These are phyloP conservation scores for Penicillium hesseltinei DNA, from an alignment of 2,329 filamentous ascomycete species.

Conservation along the genomic window DNA sequence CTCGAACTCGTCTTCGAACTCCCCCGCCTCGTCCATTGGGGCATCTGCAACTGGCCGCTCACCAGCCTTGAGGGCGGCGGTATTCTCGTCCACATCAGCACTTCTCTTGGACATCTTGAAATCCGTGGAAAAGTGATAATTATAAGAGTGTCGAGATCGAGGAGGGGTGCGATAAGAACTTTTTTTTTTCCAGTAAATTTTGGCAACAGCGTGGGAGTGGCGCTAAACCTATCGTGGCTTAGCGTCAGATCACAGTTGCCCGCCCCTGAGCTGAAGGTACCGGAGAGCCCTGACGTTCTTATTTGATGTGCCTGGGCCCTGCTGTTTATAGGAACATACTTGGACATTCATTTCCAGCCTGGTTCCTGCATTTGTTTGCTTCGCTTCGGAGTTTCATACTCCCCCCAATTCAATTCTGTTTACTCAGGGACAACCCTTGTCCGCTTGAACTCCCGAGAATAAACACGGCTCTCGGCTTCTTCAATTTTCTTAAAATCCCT, in stretches of 20 bases:
- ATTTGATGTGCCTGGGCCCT: constrained; percentile 5
- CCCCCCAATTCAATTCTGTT: constrained; percentile 1
- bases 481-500: constrained; percentile 4
- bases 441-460: constrained; percentile 9
- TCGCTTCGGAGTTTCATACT: not conserved
- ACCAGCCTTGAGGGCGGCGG: constrained; percentile 60
- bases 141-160: constrained; percentile 14
- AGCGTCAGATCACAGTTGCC: constrained; percentile 30
- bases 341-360: constrained; percentile 8
- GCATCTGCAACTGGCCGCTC: constrained; percentile 54
- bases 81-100: constrained; percentile 54
- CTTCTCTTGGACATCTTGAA: constrained; percentile 59
- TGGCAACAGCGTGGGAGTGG: constrained; percentile 17
- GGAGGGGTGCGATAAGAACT: constrained; percentile 27
- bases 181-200: constrained; percentile 32
- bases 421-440: constrained; percentile 12
- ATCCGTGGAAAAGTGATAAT: not conserved
- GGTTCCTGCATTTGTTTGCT: constrained; percentile 3
- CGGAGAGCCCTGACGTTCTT: constrained; percentile 2
- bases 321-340: not conserved
- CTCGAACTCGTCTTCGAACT: constrained; percentile 78
- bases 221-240: constrained; percentile 36
- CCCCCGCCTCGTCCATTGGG: constrained; percentile 56
- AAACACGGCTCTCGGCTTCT: constrained; percentile 5
- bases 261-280: constrained; percentile 19